phyloP scores from a whole-genome alignment of 1,139 yeast species.

The Lodderomyces margitis region DNA sequence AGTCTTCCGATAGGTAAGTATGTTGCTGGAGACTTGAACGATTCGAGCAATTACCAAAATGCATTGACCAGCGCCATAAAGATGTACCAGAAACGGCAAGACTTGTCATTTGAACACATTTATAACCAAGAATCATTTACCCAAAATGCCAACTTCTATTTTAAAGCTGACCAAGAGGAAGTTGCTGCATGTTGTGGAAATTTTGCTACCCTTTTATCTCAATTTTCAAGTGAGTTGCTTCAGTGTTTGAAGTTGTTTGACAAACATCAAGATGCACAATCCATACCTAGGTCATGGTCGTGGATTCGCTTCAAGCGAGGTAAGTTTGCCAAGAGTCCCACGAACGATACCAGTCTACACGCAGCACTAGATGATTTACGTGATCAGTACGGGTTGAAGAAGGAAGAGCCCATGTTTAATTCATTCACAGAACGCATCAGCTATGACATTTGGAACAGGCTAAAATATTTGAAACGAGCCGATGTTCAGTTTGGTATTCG shows the following conservation, averaged over 20 bases:
- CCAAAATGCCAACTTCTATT: slow-evolving; percentile 30
- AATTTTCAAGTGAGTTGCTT: slow-evolving; percentile 58
- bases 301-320: slow-evolving; percentile 43
- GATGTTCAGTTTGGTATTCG: slow-evolving; percentile 79
- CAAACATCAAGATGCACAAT: slow-evolving; percentile 30
- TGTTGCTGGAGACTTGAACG: slow-evolving; percentile 9
- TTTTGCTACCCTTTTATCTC: slow-evolving; percentile 63
- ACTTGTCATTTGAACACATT: slow-evolving; percentile 52
- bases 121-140: slow-evolving; percentile 60
- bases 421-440: slow-evolving; percentile 13
- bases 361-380: slow-evolving; percentile 40
- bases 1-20: slow-evolving; percentile 56
- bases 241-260: slow-evolving; percentile 48
- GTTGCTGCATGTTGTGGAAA: slow-evolving; percentile 86
- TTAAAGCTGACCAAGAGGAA: slow-evolving; percentile 69
- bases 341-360: slow-evolving; percentile 22
- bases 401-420: slow-evolving; percentile 6
- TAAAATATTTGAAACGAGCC: slow-evolving; percentile 46
- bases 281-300: slow-evolving; percentile 37
- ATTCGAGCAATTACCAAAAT: slow-evolving; percentile 30
- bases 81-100: slow-evolving; percentile 57
- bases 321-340: neutral
- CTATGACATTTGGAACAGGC: slow-evolving; percentile 30
- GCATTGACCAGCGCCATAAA: slow-evolving; percentile 54
- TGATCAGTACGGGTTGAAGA: slow-evolving; percentile 23